phyloP scores from a whole-genome alignment of 1,284 basidiomycete species.

The Ganoderma leucocontextum region DNA sequence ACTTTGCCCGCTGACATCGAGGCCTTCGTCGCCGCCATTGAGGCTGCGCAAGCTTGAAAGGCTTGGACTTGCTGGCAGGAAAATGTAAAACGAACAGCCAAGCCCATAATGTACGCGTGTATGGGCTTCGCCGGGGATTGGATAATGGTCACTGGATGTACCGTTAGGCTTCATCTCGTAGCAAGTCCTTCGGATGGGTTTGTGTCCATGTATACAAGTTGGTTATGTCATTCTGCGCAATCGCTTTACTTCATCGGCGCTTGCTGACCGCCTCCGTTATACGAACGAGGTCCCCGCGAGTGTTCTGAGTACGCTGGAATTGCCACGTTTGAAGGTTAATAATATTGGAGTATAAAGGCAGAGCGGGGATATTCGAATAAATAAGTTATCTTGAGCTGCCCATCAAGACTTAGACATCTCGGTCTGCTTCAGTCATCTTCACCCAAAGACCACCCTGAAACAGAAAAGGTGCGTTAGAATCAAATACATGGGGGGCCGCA shows the following conservation, averaged over 20 bases:
- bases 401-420: not conserved
- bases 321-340: not conserved
- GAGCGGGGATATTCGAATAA: not conserved
- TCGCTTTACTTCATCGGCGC: too few species aligned
- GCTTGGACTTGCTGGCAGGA: not conserved
- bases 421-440: constrained; percentile 37
- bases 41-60: constrained; percentile 18
- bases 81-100: not conserved
- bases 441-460: constrained; percentile 42
- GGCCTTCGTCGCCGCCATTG: constrained; percentile 29
- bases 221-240: too few species aligned
- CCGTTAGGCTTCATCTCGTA: not conserved
- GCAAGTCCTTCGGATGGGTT: too few species aligned
- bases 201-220: too few species aligned
- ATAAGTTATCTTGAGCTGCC: not conserved
- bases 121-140: too few species aligned
- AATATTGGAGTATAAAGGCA: not conserved
- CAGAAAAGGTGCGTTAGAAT: not conserved
- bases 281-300: too few species aligned
- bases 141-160: not conserved
- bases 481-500: not conserved
- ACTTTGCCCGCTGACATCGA: constrained; percentile 32
- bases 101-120: not conserved
- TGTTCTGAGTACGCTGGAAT: not conserved
- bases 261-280: too few species aligned